These are phyloP conservation scores for Cystofilobasidium macerans DNA, from an alignment of 768 basidiomycete genomes.

Conservation along the genomic window DNA sequence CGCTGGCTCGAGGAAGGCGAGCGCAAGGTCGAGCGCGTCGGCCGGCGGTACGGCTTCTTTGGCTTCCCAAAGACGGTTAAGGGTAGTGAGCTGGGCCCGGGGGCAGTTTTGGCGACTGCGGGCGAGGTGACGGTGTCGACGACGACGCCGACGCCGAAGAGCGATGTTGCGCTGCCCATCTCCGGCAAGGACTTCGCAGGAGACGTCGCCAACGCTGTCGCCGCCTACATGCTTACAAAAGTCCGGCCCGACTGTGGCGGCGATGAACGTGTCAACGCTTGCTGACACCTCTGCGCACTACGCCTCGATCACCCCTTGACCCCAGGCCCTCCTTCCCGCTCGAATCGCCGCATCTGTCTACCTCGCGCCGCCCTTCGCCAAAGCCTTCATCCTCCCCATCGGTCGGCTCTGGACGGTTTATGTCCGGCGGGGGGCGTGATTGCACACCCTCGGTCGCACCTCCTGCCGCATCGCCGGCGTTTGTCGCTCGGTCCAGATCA, in stretches of 20 bases:
- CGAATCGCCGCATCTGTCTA: slow-evolving; percentile 64
- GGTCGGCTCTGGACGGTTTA: slow-evolving; percentile 2
- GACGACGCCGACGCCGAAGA: slow-evolving; percentile 75
- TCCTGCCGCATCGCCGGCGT: too few relatives aligned
- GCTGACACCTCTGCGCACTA: too few relatives aligned
- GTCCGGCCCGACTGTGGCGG: too few relatives aligned
- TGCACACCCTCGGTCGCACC: too few relatives aligned
- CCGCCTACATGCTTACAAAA: slow-evolving; percentile 68
- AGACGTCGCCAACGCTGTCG: slow-evolving; percentile 28
- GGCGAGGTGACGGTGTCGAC: slow-evolving; percentile 28
- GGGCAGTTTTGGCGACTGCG: not conserved
- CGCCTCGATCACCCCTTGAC: too few relatives aligned
- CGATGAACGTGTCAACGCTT: too few relatives aligned
- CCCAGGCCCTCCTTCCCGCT: slow-evolving; percentile 59
- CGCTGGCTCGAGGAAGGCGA: slow-evolving; percentile 70
- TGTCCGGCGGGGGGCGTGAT: not conserved
- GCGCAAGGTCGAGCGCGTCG: slow-evolving; percentile 57
- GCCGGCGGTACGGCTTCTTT: slow-evolving; percentile 66
- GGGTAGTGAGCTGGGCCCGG: not conserved
- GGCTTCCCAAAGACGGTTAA: slow-evolving; percentile 45
- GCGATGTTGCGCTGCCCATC: slow-evolving; percentile 23
- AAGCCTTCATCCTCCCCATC: slow-evolving; percentile 32
- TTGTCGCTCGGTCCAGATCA: too few relatives aligned
- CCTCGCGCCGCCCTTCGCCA: slow-evolving; percentile 60
- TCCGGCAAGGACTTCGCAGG: not conserved